Evolutionary conservation across 768 basidiomycete genomes (phyloP).

Genomic region (Boletus vinaceobasis): DNA sequence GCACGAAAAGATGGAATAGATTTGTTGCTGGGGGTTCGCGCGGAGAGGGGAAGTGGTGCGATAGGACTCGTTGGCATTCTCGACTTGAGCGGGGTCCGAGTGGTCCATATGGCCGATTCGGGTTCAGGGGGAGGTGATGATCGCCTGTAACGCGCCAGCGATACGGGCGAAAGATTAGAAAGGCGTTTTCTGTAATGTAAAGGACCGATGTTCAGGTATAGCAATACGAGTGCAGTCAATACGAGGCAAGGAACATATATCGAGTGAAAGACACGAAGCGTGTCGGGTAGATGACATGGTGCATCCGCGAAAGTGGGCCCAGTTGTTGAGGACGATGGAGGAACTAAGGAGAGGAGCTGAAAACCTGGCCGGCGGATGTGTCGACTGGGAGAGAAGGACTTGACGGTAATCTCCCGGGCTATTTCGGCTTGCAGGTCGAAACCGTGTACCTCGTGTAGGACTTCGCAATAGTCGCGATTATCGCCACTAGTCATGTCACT

Average conservation of each 20-base stretch:
- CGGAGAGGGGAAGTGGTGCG: slow-evolving; percentile 33
- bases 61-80: slow-evolving; percentile 39
- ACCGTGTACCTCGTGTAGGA: slow-evolving; percentile 46
- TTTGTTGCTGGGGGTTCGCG: slow-evolving; percentile 39
- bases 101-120: slow-evolving; percentile 36
- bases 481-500: slow-evolving; percentile 56
- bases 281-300: slow-evolving; percentile 80
- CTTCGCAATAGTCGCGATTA: slow-evolving; percentile 89
- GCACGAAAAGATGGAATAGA: slow-evolving; percentile 40
- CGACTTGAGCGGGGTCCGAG: slow-evolving; percentile 44
- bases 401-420: slow-evolving; percentile 80
- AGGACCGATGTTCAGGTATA: slow-evolving; percentile 41
- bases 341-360: slow-evolving; percentile 73
- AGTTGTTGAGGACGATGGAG: slow-evolving; percentile 29
- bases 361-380: slow-evolving; percentile 78
- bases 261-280: slow-evolving; percentile 52
- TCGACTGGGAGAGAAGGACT: slow-evolving; percentile 77
- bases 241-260: slow-evolving; percentile 64
- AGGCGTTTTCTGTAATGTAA: slow-evolving; percentile 14
- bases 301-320: slow-evolving; percentile 53
- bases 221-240: slow-evolving; percentile 48
- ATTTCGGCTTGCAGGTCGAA: slow-evolving; percentile 20
- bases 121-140: slow-evolving; percentile 26
- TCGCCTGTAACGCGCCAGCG: slow-evolving; percentile 28
- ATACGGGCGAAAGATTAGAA: slow-evolving; percentile 30